phyloP scores from a whole-genome alignment of 1,284 basidiomycete genomes.

The Cryptococcus amylolentus region DNA sequence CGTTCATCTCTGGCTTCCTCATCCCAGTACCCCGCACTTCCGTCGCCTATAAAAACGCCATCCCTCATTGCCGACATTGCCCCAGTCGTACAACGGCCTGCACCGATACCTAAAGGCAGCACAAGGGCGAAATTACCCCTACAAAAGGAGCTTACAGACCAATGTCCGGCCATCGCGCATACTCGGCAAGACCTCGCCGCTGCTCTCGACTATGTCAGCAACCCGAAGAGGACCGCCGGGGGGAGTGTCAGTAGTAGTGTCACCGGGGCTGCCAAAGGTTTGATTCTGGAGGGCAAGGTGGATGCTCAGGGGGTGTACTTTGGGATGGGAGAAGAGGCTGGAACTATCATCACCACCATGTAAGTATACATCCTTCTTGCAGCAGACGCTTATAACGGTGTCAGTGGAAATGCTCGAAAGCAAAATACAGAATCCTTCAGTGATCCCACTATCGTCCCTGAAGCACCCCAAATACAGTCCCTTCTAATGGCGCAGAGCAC shows the following conservation, averaged over 20 bases:
- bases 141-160: too few species aligned
- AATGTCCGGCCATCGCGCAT: conserved; percentile 41
- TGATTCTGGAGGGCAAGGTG: conserved; percentile 40
- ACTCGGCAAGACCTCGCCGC: conserved; percentile 28
- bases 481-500: conserved; percentile 39
- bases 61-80: too few species aligned
- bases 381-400: background rate
- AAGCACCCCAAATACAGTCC: conserved; percentile 30
- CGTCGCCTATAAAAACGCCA: too few species aligned
- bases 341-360: conserved; percentile 35
- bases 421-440: conserved; percentile 6
- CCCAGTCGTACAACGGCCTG: too few species aligned
- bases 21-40: too few species aligned
- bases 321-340: conserved; percentile 25
- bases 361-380: conserved; percentile 19
- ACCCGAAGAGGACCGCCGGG: conserved; percentile 31
- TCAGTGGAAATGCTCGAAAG: conserved; percentile 14
- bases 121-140: too few species aligned
- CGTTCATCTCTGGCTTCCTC: too few species aligned
- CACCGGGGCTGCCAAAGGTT: conserved; percentile 38
- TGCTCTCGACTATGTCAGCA: conserved; percentile 34
- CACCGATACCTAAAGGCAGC: too few species aligned
- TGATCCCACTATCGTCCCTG: background rate
- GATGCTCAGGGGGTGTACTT: conserved; percentile 28
- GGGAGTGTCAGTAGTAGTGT: conserved; percentile 37